Base-by-base conservation (phyloP, 768 basidiomycete species). In the Chalciporus piperatus region DNA sequence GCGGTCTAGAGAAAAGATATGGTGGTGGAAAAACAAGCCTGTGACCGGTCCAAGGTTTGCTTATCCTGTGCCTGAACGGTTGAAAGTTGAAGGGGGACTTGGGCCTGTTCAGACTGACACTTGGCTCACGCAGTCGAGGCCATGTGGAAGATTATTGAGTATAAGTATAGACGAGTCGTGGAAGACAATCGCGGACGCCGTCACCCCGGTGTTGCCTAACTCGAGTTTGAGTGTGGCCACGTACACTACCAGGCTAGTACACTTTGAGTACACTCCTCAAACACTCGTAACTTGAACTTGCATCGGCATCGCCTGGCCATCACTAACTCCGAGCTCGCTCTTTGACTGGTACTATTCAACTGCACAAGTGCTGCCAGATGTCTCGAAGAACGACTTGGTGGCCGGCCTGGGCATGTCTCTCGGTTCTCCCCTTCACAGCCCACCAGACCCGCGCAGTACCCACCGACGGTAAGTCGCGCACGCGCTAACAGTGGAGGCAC, bases 401-500 rank as follows among this genome's bases (percentile, higher is more conserved):
- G 42, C 39, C 17, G 7, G 41, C 47, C 37, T 63, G 58, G 65
- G 44, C 49, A 11, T 38, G 33, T 20, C 37, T 67, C 51, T 51
- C 38, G 44, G 44, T 63, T 51, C 50, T 68, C 16, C 20, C n/a
- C 32, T 35, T 65, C 8, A 41, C 47, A 33, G n/a, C 37, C 37
- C 44, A 30, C 12, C 6, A 25, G 6, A 43, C 58, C 13, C 47
- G 53, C 45, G 71, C 72, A 28, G 66, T 70, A 30, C 73, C 73
- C 38, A 66, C 71, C 30, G 73, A 79, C 38, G 62, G 82, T 82
- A 46, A 59, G 74, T 45, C 19, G 19, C 10, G 14, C 23, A 3
- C 25, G 9, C 23, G 17, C 10, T 7, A 11, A 19, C 41, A 19
- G 28, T 45, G 27, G n/a, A 39, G 41, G 30, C 30, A 28, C 43